Evolutionary conservation across 306 rosid species (phyloP), one percentile per base, ranked within the genome.

Genomic region (Castanopsis chinensis): DNA sequence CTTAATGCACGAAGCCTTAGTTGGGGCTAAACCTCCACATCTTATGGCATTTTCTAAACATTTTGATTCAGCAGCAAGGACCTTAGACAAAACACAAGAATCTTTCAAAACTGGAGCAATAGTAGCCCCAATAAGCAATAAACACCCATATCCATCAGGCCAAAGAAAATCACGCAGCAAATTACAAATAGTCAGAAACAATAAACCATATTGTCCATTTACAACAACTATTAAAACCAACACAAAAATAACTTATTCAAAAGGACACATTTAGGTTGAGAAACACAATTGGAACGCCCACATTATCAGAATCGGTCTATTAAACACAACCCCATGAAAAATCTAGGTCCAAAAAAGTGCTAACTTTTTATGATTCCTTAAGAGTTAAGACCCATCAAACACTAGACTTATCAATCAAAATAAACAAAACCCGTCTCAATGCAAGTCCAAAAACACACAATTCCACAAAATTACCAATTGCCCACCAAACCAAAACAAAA

Each of bases 1-100:
- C 87, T 89, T 91, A 72, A 94, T 91, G 71, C 96, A 94, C 1
- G 89, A 83, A 49, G 96, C 83, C 79, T 94, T 94, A 8, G 97
- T 92, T 53, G 93, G 90, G 6, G 97, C 97, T n/a, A 92, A 65
- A 74, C 97, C 98, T 68, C 98, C 98, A 45, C 97, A 91, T 18
- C 97, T 87, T 82, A 94, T 91, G n/a, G 97, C 90, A 83, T 87
- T 79, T 82, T 94, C 96, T 78, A 94, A 25, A 51, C 85, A 86
- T 84, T 63, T 91, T 30, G 85, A 80, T 58, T 89, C 92, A 58
- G 93, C 94, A 65, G 58, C 81, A 54, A 89, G 87, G 81, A 92
- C 98, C 98, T 94, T 78, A 28, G 75, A n/a, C 53, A 52, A 63
- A 61, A 76, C 25, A 51, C 59, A 79, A 28, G 71, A 21, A 69